Conservation (phyloP, 2,329 filamentous ascomycete genomes). For the Aspergillus brasiliensis region DNA sequence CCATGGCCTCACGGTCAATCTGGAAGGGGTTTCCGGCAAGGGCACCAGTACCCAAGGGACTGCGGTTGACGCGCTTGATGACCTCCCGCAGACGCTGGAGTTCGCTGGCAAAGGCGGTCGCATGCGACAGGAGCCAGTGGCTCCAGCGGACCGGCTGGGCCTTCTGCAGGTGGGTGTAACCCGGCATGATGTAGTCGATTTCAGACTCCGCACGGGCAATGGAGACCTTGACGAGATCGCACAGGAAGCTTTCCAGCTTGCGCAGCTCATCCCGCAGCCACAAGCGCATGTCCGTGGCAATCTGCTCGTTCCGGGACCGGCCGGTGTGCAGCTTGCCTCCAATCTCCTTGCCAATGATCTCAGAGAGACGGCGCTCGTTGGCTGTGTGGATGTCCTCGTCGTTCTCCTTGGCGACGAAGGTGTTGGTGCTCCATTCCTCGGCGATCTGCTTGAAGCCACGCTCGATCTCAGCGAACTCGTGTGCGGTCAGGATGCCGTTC, state of each 20-base stretch:
- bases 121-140: constrained; percentile 79
- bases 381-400: constrained; percentile 68
- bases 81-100: constrained; percentile 76
- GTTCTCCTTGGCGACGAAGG: constrained; percentile 41
- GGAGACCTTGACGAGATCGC: constrained; percentile 69
- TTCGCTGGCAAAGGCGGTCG: constrained; percentile 70
- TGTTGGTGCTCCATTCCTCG: constrained; percentile 46
- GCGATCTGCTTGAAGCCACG: constrained; percentile 64
- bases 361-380: constrained; percentile 72
- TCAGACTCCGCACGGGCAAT: constrained; percentile 71
- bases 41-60: constrained; percentile 73
- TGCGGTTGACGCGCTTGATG: constrained; percentile 70
- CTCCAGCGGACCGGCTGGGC: constrained; percentile 80
- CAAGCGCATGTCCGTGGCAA: constrained; percentile 85
- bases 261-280: constrained; percentile 79
- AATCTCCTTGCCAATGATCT: constrained; percentile 82
- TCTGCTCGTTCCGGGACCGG: constrained; percentile 86
- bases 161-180: constrained; percentile 85
- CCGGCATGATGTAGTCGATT: constrained; percentile 78
- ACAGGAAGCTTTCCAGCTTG: constrained; percentile 68
- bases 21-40: constrained; percentile 80
- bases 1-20: constrained; percentile 78
- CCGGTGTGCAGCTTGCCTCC: constrained; percentile 89
- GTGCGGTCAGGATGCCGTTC: constrained; percentile 69
- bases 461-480: constrained; percentile 76